These are phyloP conservation scores for Prunus yedoensis DNA, from an alignment of 331 rosid species.

Conservation along the genomic window DNA sequence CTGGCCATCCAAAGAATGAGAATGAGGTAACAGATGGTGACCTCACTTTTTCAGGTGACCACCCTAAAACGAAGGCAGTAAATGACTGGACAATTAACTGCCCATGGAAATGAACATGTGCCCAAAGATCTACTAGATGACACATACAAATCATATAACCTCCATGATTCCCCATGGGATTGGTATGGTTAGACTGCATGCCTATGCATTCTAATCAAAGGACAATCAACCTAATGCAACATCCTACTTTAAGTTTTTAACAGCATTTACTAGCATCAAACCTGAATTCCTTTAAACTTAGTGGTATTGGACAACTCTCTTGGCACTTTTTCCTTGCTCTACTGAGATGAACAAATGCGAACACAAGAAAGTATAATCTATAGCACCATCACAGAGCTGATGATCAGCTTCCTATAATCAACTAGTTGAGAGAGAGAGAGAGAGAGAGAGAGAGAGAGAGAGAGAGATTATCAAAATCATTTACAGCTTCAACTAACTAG, in stretches of 20 bases:
- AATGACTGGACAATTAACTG: neutral
- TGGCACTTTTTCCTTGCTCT: neutral
- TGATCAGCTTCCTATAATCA: neutral
- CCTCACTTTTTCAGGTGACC: constrained; percentile 6
- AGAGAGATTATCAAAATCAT: neutral
- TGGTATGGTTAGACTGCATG: neutral
- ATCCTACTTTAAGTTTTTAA: neutral
- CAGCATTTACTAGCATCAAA: neutral
- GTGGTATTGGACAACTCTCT: neutral
- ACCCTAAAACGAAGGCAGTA: neutral
- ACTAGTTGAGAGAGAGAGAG: no score
- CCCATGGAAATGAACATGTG: neutral
- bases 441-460: neutral
- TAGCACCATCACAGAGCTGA: neutral
- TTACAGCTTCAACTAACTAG: neutral
- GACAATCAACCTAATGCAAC: neutral
- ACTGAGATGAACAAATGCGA: neutral
- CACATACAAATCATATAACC: neutral
- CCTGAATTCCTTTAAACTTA: neutral
- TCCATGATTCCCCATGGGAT: neutral
- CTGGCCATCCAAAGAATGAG: neutral
- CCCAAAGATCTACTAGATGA: neutral
- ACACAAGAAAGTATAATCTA: neutral
- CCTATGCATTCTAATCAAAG: neutral
- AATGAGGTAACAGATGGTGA: neutral